A percentile compares a stretch with the other conserved stretches of the same genome.
Evolutionary conservation across 2,329 filamentous ascomycete species (phyloP).

Genomic region (Penicillium frequentans): DNA sequence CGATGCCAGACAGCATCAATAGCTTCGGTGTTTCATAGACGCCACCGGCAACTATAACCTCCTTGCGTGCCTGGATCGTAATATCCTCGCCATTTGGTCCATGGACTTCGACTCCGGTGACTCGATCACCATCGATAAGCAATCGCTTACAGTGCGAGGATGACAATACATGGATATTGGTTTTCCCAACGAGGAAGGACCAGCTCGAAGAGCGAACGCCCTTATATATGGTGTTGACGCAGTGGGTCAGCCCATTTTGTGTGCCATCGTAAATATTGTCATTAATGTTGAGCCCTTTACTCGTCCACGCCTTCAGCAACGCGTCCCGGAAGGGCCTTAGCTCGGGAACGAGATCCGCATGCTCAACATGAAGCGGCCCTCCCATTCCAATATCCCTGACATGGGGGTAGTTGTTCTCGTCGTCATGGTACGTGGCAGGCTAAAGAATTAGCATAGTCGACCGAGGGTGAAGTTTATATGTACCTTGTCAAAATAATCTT

Average conservation of each 20-base stretch:
- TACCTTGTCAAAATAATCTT: conserved; percentile 45
- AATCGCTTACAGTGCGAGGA: conserved; percentile 52
- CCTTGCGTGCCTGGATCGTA: conserved; percentile 50
- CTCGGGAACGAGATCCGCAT: conserved; percentile 55
- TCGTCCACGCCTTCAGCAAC: conserved; percentile 52
- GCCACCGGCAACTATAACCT: conserved; percentile 50
- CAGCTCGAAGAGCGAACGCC: conserved; percentile 54
- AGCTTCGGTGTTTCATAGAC: conserved; percentile 54
- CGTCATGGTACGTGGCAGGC: conserved; percentile 56
- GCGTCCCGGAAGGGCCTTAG: conserved; percentile 48
- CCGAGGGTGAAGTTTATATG: conserved; percentile 41
- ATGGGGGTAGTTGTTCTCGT: conserved; percentile 43
- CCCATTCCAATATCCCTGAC: conserved; percentile 52
- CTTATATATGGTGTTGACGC: conserved; percentile 57
- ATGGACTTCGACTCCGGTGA: background rate
- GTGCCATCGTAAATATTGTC: conserved; percentile 56
- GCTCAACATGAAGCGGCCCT: conserved; percentile 55
- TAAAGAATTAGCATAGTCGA: background rate
- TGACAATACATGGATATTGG: conserved; percentile 54
- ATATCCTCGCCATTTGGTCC: conserved; percentile 17
- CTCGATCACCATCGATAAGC: conserved; percentile 42
- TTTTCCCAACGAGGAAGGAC: conserved; percentile 53
- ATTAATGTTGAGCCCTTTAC: conserved; percentile 51
- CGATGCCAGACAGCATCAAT: conserved; percentile 50
- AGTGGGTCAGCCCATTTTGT: conserved; percentile 56